These are phyloP conservation scores for Verticillium isaacii DNA, from an alignment of 2,329 filamentous ascomycete genomes.

Conservation along the genomic window DNA sequence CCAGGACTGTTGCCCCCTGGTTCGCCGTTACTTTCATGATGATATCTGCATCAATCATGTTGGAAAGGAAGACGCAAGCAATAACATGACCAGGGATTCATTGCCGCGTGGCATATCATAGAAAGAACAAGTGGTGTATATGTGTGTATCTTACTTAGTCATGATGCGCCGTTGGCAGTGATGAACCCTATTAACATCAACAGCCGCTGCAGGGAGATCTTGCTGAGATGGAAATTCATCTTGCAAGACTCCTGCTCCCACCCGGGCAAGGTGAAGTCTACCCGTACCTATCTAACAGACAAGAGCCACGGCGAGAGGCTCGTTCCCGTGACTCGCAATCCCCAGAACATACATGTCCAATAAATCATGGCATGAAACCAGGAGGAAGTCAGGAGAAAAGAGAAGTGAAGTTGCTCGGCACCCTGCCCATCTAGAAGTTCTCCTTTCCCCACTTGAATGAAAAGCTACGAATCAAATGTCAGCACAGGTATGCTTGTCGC, in stretches of 20 bases:
- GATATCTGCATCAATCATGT: too few relatives aligned
- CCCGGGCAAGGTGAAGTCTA: neutral
- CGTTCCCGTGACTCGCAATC: neutral
- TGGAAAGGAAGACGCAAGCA: too few relatives aligned
- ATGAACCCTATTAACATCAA: constrained; percentile 11
- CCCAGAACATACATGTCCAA: neutral
- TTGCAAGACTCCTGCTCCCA: neutral
- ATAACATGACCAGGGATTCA: too few relatives aligned
- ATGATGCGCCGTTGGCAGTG: neutral
- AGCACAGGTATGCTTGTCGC: constrained; percentile 10
- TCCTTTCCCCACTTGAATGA: constrained; percentile 66
- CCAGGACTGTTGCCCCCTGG: too few relatives aligned
- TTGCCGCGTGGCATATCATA: neutral
- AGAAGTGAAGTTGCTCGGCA: constrained; percentile 18
- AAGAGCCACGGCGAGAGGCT: neutral
- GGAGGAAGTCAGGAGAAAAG: constrained; percentile 3
- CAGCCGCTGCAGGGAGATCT: constrained; percentile 9
- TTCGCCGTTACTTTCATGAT: too few relatives aligned
- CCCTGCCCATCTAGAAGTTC: constrained; percentile 49
- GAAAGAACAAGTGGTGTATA: neutral
- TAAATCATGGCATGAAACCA: neutral
- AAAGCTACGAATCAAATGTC: constrained; percentile 37
- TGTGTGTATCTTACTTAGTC: neutral
- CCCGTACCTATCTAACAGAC: neutral
- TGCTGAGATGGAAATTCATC: constrained; percentile 9